These are phyloP conservation scores for Annulohypoxylon stygium DNA, from an alignment of 495 filamentous ascomycete species.

Conservation along the genomic window DNA sequence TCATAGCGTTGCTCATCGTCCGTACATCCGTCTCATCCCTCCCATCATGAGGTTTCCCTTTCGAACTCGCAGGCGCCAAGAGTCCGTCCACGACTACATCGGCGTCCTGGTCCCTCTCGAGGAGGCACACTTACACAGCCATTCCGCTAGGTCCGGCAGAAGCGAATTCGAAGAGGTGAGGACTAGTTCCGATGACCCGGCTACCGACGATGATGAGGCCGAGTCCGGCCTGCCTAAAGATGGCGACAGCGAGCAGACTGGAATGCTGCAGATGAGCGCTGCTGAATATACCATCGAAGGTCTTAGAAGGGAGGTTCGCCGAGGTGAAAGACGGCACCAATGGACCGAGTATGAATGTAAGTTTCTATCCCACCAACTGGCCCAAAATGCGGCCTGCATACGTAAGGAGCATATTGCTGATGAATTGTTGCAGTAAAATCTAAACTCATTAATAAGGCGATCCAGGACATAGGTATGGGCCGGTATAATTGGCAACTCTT, in stretches of 20 bases:
- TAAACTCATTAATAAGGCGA: constrained; percentile 77
- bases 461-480: constrained; percentile 91
- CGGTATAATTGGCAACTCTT: constrained; percentile 89
- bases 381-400: neutral
- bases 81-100: constrained; percentile 59
- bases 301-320: constrained; percentile 59
- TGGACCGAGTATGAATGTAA: constrained; percentile 66
- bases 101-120: constrained; percentile 62
- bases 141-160: constrained; percentile 54
- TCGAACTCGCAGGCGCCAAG: constrained; percentile 43
- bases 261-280: constrained; percentile 58
- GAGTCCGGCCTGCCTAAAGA: constrained; percentile 50
- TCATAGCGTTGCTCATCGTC: constrained; percentile 13
- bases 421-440: constrained; percentile 59
- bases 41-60: constrained; percentile 45
- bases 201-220: constrained; percentile 37
- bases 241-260: constrained; percentile 54
- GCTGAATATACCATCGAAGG: constrained; percentile 66
- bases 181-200: constrained; percentile 39
- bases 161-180: constrained; percentile 52
- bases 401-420: constrained; percentile 40
- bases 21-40: constrained; percentile 11
- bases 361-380: constrained; percentile 20
- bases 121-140: constrained; percentile 63
- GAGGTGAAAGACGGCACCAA: constrained; percentile 55